Evolutionary conservation across 306 rosid genomes (phyloP).

Genomic region (Abrus pulchellus): DNA sequence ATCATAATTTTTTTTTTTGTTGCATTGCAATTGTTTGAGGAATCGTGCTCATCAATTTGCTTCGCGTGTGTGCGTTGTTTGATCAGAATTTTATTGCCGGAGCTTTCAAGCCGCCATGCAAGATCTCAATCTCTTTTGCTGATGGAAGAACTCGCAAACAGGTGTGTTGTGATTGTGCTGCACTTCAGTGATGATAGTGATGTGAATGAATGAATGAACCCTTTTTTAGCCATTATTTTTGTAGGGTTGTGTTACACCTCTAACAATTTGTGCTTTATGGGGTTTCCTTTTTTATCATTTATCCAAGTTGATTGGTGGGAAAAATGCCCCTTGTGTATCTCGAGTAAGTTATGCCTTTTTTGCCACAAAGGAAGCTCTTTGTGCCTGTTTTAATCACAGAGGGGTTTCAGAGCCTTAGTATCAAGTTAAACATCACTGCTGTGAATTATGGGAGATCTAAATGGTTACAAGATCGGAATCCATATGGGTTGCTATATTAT

Average conservation of each 20-base stretch:
- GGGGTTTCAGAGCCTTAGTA: neutral
- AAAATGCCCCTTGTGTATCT: constrained; percentile 3
- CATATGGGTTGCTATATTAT: neutral
- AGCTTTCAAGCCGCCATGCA: constrained; percentile 53
- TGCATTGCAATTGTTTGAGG: neutral
- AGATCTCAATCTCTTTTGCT: constrained; percentile 43
- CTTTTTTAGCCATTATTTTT: neutral
- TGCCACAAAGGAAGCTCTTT: neutral
- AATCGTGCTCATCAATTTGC: constrained; percentile 4
- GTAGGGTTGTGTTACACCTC: no score
- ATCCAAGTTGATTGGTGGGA: neutral
- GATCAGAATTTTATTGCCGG: constrained; percentile 53
- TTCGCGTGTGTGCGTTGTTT: neutral
- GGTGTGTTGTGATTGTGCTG: constrained; percentile 29
- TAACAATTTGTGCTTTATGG: neutral
- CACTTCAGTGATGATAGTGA: neutral
- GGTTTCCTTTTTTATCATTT: neutral
- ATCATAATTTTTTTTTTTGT: neutral
- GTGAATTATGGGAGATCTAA: neutral
- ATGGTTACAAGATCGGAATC: neutral
- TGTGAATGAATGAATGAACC: neutral
- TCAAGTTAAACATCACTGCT: neutral
- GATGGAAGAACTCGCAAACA: constrained; percentile 49
- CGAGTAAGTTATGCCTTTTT: neutral
- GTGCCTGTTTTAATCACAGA: neutral